Percentiles rank a stretch among this genome's conserved stretches.
Conservation (phyloP, 352 stramenopile genomes). For the Phytophthora pisi region DNA sequence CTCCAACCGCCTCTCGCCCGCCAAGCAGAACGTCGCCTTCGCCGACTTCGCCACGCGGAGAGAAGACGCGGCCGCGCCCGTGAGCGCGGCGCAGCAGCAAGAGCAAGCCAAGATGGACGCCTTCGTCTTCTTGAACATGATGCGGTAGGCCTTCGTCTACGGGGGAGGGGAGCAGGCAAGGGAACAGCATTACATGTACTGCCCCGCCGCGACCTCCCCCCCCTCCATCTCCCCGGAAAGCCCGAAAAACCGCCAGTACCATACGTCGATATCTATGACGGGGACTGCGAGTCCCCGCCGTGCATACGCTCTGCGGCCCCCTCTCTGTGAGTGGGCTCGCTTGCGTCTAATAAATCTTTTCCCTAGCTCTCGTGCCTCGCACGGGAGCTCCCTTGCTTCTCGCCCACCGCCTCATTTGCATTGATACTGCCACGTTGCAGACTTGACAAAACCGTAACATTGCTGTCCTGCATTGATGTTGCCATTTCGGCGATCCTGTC, state of each 20-base stretch:
- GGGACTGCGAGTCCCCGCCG: neutral
- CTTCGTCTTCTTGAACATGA: slow-evolving; percentile 52
- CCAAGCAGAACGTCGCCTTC: slow-evolving; percentile 34
- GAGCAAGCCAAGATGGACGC: slow-evolving; percentile 52
- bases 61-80: slow-evolving; percentile 18
- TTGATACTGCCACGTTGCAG: neutral
- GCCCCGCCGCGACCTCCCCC: neutral
- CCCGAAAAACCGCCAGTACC: slow-evolving; percentile 16
- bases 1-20: slow-evolving; percentile 31
- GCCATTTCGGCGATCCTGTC: slow-evolving; percentile 6
- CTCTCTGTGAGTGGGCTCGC: neutral
- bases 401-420: slow-evolving; percentile 8
- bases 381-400: slow-evolving; percentile 23
- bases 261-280: slow-evolving; percentile 40
- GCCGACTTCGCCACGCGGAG: slow-evolving; percentile 28
- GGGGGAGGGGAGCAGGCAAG: neutral
- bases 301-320: slow-evolving; percentile 18
- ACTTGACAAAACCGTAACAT: too few species aligned
- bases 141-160: slow-evolving; percentile 38
- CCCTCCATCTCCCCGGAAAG: neutral
- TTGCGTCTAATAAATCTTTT: slow-evolving; percentile 30
- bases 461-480: neutral
- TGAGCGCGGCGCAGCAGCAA: slow-evolving; percentile 35
- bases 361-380: slow-evolving; percentile 22
- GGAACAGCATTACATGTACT: neutral